Evolutionary conservation across 164 flowering plant genomes (phyloP), one percentile per base, ranked within the genome.

Genomic region (Magnolia sinica): DNA sequence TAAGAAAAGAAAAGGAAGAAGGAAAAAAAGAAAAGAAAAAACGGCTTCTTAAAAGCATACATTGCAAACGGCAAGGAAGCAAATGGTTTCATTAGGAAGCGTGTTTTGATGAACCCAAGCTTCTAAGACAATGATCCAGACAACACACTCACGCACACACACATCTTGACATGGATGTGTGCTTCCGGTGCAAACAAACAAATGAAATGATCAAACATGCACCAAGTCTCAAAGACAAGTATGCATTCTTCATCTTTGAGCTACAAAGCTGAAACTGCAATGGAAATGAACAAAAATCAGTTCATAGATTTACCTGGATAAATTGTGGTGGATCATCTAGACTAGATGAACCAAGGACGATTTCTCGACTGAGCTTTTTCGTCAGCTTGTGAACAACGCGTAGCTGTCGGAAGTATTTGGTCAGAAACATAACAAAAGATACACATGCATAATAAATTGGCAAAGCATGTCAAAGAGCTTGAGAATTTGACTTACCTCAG

Each of bases 321-420:
- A 94, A 96, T 79, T 90, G 89, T 51, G 97, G 90, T 83, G 99
- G 99, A 81, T 96, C 98, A 75, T 94, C 99, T 69, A 96, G 83
- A 76, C 98, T 94, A 58, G 99, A 84, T 67, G 99, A 93, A 58
- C 99, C 99, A 16, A 96, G 86, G 77, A 96, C 78, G 70, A 96
- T 73, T 83, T 96, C 99, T 79, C 99, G 87, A 72, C 78, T 89
- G 73, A 96, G 86, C 84, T 91, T 92, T 8, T 84, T 68, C 19
- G 97, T 91, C n/a, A 96, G 90, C 86, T 96, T 96, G 85, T 94
- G 97, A 77, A 96, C 91, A 79, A 80, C 96, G 73, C 97, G 85
- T 37, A 96, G 84, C 99, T 96, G 91, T 71, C 8, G 61, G 78
- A 50, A 76, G 31, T 19, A 64, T 27, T 78, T 52, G 58, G 69